These are phyloP conservation scores for Colletotrichum sp. DNA, from an alignment of 2,329 filamentous ascomycete species.

Conservation along the genomic window DNA sequence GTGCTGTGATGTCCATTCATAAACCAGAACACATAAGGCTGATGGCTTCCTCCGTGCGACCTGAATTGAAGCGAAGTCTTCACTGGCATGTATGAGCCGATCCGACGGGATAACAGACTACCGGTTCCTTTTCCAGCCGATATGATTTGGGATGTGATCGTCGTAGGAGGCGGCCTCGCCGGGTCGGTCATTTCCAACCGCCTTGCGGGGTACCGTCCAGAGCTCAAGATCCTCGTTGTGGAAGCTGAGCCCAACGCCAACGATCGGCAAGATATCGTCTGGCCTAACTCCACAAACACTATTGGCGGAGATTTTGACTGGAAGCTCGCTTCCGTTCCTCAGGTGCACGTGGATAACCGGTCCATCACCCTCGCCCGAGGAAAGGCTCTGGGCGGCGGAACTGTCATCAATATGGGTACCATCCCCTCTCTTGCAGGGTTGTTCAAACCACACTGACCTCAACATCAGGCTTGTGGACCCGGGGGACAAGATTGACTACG, in stretches of 20 bases:
- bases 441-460: background rate
- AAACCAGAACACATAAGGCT: background rate
- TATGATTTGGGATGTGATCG: constrained; percentile 36
- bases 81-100: background rate
- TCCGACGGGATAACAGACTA: background rate
- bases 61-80: background rate
- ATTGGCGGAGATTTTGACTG: constrained; percentile 37
- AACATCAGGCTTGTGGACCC: constrained; percentile 40
- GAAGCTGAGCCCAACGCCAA: constrained; percentile 40
- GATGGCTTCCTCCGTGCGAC: background rate
- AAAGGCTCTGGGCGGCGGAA: constrained; percentile 45
- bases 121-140: background rate
- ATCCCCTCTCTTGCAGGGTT: background rate
- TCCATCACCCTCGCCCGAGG: constrained; percentile 31
- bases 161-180: constrained; percentile 42
- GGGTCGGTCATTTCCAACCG: constrained; percentile 40
- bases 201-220: constrained; percentile 26
- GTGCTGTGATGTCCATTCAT: background rate
- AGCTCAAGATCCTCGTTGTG: constrained; percentile 38
- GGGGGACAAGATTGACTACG: constrained; percentile 47
- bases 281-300: constrained; percentile 30
- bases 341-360: constrained; percentile 28
- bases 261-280: constrained; percentile 28
- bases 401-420: constrained; percentile 42
- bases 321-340: constrained; percentile 36